A percentile compares a stretch with the other conserved stretches of the same genome.
These are phyloP conservation scores for Xerocomellus amylosporus DNA, from an alignment of 768 basidiomycete genomes.

Conservation along the genomic window DNA sequence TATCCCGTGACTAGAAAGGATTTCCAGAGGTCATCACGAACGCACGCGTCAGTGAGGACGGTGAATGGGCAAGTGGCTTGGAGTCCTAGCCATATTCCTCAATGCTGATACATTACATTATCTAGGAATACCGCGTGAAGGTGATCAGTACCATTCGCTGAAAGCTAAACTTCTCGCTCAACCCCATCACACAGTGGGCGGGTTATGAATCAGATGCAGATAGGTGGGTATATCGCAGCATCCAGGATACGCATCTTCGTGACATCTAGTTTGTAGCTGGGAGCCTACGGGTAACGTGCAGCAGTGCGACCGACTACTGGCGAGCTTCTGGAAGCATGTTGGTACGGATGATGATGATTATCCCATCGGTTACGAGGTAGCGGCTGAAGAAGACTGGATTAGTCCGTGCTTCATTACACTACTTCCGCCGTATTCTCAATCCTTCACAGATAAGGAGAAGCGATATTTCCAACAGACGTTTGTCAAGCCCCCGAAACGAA, in stretches of 20 bases:
- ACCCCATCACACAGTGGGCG: slow-evolving; percentile 52
- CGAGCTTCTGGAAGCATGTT: slow-evolving; percentile 63
- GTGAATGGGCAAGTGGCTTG: slow-evolving; percentile 49
- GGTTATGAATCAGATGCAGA: slow-evolving; percentile 56
- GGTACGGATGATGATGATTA: slow-evolving; percentile 60
- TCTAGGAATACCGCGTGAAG: slow-evolving; percentile 68
- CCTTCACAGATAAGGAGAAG: slow-evolving; percentile 39
- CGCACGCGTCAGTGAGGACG: slow-evolving; percentile 50
- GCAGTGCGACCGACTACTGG: slow-evolving; percentile 54
- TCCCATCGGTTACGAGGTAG: slow-evolving; percentile 40
- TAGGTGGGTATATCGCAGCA: slow-evolving; percentile 39
- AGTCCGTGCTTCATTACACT: slow-evolving; percentile 34
- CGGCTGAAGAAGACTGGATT: slow-evolving; percentile 56
- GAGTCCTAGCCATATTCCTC: background rate
- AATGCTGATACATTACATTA: background rate
- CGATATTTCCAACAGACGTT: slow-evolving; percentile 33
- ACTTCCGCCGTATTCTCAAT: background rate
- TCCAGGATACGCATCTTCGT: background rate
- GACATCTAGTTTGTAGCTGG: slow-evolving; percentile 48
- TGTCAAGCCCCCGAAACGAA: slow-evolving; percentile 17
- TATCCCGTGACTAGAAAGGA: background rate
- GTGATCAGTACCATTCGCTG: slow-evolving; percentile 32
- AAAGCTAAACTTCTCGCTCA: background rate
- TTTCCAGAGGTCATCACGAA: slow-evolving; percentile 56
- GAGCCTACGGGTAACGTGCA: slow-evolving; percentile 61